Percentiles rank a stretch among this genome's conserved stretches.
phyloP scores from a whole-genome alignment of 2,329 filamentous ascomycete species.

The Coniochaeta sp. region DNA sequence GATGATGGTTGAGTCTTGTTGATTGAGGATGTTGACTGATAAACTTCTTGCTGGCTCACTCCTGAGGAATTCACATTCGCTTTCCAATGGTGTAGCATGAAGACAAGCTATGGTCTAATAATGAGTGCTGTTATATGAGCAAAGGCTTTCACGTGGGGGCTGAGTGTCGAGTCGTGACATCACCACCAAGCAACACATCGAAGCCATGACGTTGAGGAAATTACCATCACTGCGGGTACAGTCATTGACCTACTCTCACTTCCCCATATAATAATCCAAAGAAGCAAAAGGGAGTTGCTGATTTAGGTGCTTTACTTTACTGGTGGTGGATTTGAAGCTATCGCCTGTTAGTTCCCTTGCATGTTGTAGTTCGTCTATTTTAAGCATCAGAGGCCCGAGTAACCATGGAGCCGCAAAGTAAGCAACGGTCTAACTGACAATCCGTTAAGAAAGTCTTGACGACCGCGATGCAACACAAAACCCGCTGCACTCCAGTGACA shows the following conservation, averaged over 20 bases:
- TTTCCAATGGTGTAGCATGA: background rate
- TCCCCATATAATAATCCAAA: too few species aligned
- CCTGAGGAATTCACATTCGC: background rate
- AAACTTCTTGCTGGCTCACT: background rate
- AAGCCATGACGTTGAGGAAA: background rate
- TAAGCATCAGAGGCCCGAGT: background rate
- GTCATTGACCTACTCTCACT: too few species aligned
- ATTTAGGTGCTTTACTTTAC: background rate
- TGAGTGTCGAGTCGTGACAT: background rate
- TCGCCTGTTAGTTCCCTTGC: too few species aligned
- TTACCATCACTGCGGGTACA: background rate
- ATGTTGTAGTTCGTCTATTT: background rate
- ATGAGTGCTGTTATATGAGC: background rate
- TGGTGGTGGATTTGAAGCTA: too few species aligned
- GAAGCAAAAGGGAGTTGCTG: background rate
- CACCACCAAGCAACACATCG: background rate
- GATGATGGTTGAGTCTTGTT: background rate
- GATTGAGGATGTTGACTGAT: background rate
- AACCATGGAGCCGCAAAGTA: background rate
- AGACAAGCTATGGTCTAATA: background rate
- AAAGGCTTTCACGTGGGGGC: background rate
- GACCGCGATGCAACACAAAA: background rate
- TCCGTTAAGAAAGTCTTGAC: background rate
- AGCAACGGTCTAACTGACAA: background rate
- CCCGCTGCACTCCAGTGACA: background rate